Evolutionary conservation across 352 stramenopile species (phyloP), one percentile per base, ranked within the genome.

Genomic region (Pythium pyrilobum): DNA sequence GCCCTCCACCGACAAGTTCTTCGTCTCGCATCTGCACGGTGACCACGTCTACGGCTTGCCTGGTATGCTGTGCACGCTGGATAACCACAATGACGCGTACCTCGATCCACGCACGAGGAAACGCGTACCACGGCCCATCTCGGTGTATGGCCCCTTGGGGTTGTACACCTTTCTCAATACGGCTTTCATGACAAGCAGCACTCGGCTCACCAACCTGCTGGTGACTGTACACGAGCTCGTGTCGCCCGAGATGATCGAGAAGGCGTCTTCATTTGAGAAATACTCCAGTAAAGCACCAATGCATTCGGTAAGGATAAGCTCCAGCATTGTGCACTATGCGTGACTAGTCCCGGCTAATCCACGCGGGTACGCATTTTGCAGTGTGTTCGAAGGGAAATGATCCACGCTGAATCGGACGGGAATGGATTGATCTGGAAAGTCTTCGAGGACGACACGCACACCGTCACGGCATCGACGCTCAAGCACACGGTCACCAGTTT

Each of bases 41-140:
- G 86, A 96, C 59, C 86, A 96, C 42, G 21, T 96, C 2, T 95
- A 90, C 49, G 86, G 86, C 0, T 63, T 96, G 2, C 82, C 82
- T 0, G 82, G 82, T 0, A 82, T 96, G 18, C 59, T 95, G 7
- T 93, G 82, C 59, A 95, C 84, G 11, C 60, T 93, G 24, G 83
- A 94, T 61, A 89, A 87, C 50, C 75, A 91, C 61, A 86, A 85
- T 48, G 72, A 70, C 1, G 56, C 69, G 15, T 84, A 81, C 52
- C 58, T 79, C 24, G 79, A 89, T 46, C 62, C 75, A 5, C 46
- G 62, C 16, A 92, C 80, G n/a, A 71, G 76, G 11, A 65, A 66
- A 39, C 69, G 64, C 8, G 62, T 54, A 15, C 70, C 67, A 1
- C 62, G 74, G 9, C 69, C 67, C 1, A 89, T 96, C 50, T 65